Conservation (phyloP, 2,329 filamentous ascomycete species). For the Exophiala alcalophila region DNA sequence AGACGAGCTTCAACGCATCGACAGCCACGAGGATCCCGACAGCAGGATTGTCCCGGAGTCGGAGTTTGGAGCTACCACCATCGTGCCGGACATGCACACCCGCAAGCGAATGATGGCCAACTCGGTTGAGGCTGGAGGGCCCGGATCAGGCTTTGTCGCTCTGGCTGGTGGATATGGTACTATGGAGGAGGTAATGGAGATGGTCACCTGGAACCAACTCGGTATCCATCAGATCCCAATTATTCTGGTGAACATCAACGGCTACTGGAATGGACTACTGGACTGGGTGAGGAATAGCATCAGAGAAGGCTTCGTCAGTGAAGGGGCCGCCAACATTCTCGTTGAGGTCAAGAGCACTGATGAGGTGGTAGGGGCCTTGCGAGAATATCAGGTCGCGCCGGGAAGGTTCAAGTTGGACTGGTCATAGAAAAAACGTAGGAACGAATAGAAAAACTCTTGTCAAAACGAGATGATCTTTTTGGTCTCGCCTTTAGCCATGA, state of each 20-base stretch:
- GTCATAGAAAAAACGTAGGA: conserved; percentile 54
- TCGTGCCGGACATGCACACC: conserved; percentile 94
- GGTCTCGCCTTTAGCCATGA: not conserved
- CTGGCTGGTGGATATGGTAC: conserved; percentile 89
- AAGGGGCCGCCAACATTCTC: conserved; percentile 70
- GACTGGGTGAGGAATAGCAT: conserved; percentile 77
- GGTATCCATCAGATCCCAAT: conserved; percentile 83
- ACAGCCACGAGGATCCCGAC: conserved; percentile 30
- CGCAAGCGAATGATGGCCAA: conserved; percentile 91
- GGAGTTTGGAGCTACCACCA: conserved; percentile 75
- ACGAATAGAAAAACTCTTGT: not conserved
- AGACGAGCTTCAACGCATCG: conserved; percentile 38
- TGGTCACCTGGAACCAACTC: conserved; percentile 92
- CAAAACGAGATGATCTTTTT: not conserved
- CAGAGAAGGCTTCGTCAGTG: conserved; percentile 70
- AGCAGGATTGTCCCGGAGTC: conserved; percentile 36
- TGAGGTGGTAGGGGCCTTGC: conserved; percentile 68
- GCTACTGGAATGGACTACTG: conserved; percentile 87
- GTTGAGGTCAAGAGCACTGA: conserved; percentile 70
- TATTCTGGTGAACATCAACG: conserved; percentile 79
- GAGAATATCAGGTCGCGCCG: conserved; percentile 70
- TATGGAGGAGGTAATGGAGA: conserved; percentile 92
- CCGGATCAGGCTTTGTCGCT: conserved; percentile 84
- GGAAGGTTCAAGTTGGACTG: conserved; percentile 79
- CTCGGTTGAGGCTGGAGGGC: conserved; percentile 76